Evolutionary conservation across 768 basidiomycete genomes (phyloP), one percentile per base, ranked within the genome.

Genomic region (Pholiota molesta): DNA sequence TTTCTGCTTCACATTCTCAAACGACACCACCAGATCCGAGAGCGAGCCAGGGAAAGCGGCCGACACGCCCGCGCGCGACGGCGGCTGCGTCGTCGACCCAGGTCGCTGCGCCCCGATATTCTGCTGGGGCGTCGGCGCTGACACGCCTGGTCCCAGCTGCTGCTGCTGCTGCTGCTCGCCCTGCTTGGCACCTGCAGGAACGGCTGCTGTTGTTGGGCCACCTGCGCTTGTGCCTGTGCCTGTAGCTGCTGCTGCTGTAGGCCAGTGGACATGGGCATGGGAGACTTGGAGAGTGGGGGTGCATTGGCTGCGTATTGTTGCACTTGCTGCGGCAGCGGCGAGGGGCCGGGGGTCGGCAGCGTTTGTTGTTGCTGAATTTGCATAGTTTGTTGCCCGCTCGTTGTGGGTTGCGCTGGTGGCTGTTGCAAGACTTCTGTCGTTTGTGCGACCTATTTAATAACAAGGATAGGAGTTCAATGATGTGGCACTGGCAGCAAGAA

Each of bases 1-100:
- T 74, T 97, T 95, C 80, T 97, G 95, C 78, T 98, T 99, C 47
- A 97, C 95, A 51, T 83, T 91, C 79, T 99, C 97, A 71, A 98
- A 99, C 42, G 94, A 95, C 21, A 91, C 87, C 42, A 98, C 95
- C 57, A 99, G 81, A 72, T 98, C 97, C 11, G 94, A 93, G 71
- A 99, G 73, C 28, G 89, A 94, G 59, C 89, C 92, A 17, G 93
- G 95, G 83, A 90, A 89, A 21, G 86, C 85, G 23, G 79, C 80
- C 71, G 70, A 67, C 7, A 66, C 65, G 14, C 61, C 62, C 13
- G 66, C 59, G 37, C 79, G 80, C 28, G 74, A 75, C 26, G 76
- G 73, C 60, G 81, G 82, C 61, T 82, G 82, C 31, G 80, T 71
- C 55, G 83, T 78, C 21, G 88, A 86, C 21, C 85, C 73, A 21